These are phyloP conservation scores for Chalciporus piperatoides DNA, from an alignment of 1,284 basidiomycete genomes.

Conservation along the genomic window DNA sequence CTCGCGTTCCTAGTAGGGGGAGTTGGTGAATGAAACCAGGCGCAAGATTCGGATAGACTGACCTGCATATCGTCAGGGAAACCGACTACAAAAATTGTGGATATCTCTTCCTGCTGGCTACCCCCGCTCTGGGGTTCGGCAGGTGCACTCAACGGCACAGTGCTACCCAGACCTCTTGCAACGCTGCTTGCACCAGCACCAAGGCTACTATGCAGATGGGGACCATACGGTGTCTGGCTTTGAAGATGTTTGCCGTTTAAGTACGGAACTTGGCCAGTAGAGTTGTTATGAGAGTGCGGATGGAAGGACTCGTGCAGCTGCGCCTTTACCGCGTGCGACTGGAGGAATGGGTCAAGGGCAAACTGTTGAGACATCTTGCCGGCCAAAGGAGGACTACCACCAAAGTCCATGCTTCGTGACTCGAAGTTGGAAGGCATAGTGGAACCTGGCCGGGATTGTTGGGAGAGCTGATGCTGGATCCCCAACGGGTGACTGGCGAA, in stretches of 20 bases:
- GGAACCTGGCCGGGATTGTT: conserved; percentile 33
- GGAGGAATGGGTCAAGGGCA: conserved; percentile 33
- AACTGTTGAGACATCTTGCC: conserved; percentile 33
- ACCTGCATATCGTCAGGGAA: conserved; percentile 99
- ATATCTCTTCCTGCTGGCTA: conserved; percentile 79
- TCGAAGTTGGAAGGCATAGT: conserved; percentile 27
- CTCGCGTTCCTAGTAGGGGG: conserved; percentile 77
- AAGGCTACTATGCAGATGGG: conserved; percentile 52
- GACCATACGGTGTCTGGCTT: conserved; percentile 70
- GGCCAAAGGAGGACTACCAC: conserved; percentile 25
- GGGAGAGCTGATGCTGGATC: conserved; percentile 37
- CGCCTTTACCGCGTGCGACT: conserved; percentile 28
- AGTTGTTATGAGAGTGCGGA: conserved; percentile 27
- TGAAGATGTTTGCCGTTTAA: conserved; percentile 48
- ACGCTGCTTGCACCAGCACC: conserved; percentile 22
- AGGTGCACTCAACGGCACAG: conserved; percentile 23
- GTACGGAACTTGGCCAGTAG: conserved; percentile 32
- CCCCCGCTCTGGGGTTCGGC: conserved; percentile 23
- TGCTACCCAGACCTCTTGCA: conserved; percentile 26
- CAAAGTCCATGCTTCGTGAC: conserved; percentile 33
- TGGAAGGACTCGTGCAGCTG: conserved; percentile 37
- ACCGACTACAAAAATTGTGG: conserved; percentile 97
- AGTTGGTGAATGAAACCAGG: conserved; percentile 5
- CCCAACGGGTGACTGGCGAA: conserved; percentile 27
- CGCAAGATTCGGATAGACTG: conserved; percentile 32